Percentiles rank a stretch among this genome's conserved stretches.
Conservation (phyloP, 805 yeast species). For the Candida argentea region DNA sequence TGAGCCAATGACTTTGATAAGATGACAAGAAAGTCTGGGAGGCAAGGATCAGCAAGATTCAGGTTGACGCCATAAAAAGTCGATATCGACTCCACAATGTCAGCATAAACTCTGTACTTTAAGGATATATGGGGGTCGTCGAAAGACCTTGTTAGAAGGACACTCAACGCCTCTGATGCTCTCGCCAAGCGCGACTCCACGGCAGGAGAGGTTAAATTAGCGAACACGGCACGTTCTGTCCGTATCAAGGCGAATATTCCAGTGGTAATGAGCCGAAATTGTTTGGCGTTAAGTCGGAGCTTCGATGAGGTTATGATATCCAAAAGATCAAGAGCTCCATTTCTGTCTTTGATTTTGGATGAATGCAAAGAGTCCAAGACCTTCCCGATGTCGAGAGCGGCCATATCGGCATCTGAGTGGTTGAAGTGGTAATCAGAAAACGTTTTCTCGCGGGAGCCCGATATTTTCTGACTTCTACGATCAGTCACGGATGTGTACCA, state of each 20-base stretch:
- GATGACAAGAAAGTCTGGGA: conserved; percentile 15
- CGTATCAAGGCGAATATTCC: conserved; percentile 20
- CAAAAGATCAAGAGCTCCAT: conserved; percentile 32
- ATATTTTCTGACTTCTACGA: too few species aligned
- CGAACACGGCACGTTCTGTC: conserved; percentile 24
- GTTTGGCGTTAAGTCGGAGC: conserved; percentile 11
- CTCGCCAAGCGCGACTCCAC: conserved; percentile 19
- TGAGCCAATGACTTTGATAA: conserved; percentile 12
- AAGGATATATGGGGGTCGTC: conserved; percentile 7
- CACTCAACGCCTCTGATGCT: conserved; percentile 22
- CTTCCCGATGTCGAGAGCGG: conserved; percentile 11
- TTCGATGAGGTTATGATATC: conserved; percentile 12
- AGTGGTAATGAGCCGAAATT: conserved; percentile 12
- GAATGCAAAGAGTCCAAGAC: conserved; percentile 28
- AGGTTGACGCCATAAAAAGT: conserved; percentile 9
- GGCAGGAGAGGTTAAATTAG: conserved; percentile 13
- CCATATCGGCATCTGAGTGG: too few species aligned
- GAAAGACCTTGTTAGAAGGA: conserved; percentile 10
- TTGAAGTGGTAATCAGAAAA: too few species aligned
- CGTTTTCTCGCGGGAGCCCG: too few species aligned
- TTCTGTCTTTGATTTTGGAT: conserved; percentile 43
- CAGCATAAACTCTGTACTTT: conserved; percentile 14
- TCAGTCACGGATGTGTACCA: too few species aligned
- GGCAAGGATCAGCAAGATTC: conserved; percentile 10
- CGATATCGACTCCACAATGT: conserved; percentile 10